Base-by-base conservation (phyloP, 2,329 filamentous ascomycete genomes). In the Drechslerella dactyloides region DNA sequence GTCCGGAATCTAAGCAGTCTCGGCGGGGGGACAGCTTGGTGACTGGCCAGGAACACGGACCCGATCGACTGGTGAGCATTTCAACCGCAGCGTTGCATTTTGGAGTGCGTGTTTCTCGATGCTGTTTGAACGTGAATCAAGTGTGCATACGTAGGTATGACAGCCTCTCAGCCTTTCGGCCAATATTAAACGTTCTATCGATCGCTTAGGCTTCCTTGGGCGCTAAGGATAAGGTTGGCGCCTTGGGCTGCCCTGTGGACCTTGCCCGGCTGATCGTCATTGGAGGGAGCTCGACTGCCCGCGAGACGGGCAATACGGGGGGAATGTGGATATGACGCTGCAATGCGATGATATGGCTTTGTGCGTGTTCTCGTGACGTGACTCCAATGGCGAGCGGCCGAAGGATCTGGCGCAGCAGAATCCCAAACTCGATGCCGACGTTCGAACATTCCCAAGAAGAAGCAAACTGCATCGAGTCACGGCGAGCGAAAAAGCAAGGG, bases 391-490 rank as follows among this genome's bases (percentile, higher is more conserved):
- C 19, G 54, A 59, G 48, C 44, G 48, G 33, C 53, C 46, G 55
- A 63, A 58, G 58, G 58, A 37, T 48, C 24, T 21, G 51, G 24
- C 21, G 37, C 23, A 52, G 19, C 37, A 60, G 35, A 42, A 52
- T 54, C 68, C 59, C 56, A 65, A 63, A 65, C 68, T 8, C 27
- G 53, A 19, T 46, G 48, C 60, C 60, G 60, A 65, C 56, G 55
- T 59, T 72, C 30, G 21, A 65, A 61, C 68, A 65, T 72, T 72
- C 68, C 51, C 44, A 6, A 48, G 44, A 48, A 72, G 68, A 65
- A 72, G 68, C 66, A 72, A 65, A 72, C 60, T 37, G n/a, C 33
- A 30, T 56, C 24, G 60, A 72, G 42, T 61, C 60, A 72, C 44
- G 19, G 44, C 11, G 19, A 5, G 2, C 44, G 6, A 23, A 48